Percentiles rank a stretch among this genome's conserved stretches.
Evolutionary conservation across 139 green algal species (phyloP).

Genomic region (Ulvella scutata): DNA sequence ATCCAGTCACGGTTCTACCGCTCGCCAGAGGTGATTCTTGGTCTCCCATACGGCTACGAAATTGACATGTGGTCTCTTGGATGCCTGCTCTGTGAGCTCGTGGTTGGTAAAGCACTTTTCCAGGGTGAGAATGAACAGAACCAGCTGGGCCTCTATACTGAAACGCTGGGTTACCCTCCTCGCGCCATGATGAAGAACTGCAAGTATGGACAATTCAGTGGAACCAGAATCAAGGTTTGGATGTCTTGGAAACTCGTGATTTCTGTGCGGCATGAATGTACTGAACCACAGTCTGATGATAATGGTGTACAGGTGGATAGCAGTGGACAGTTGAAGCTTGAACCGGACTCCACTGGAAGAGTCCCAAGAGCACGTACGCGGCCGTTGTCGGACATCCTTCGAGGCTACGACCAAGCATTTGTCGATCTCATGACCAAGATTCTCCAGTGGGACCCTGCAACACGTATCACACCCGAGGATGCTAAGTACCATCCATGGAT

Average conservation of each 20-base stretch:
- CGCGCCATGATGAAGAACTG: slow-evolving; percentile 15
- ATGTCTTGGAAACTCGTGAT: too few relatives aligned
- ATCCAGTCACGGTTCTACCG: slow-evolving; percentile 62
- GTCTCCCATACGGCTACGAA: slow-evolving; percentile 31
- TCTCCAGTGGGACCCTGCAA: slow-evolving; percentile 49
- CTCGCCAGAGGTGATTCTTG: slow-evolving; percentile 28
- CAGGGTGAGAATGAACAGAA: slow-evolving; percentile 66
- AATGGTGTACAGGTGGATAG: slow-evolving; percentile 14
- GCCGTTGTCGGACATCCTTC: slow-evolving; percentile 18
- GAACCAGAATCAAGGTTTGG: too few relatives aligned
- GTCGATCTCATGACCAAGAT: slow-evolving; percentile 44
- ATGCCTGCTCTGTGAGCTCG: slow-evolving; percentile 66
- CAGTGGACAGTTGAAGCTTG: neutral
- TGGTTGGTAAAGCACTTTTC: slow-evolving; percentile 56
- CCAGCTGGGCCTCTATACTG: slow-evolving; percentile 66
- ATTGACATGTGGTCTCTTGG: slow-evolving; percentile 82
- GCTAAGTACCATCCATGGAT: slow-evolving; percentile 57
- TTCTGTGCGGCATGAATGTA: too few relatives aligned
- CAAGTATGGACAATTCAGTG: slow-evolving; percentile 25
- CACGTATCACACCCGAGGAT: slow-evolving; percentile 54
- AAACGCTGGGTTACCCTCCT: slow-evolving; percentile 49
- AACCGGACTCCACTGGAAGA: slow-evolving; percentile 1
- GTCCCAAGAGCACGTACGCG: slow-evolving; percentile 9
- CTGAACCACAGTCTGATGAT: too few relatives aligned
- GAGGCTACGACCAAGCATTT: slow-evolving; percentile 35